Evolutionary conservation across 2,329 filamentous ascomycete genomes (phyloP), one percentile per base, ranked within the genome.

Genomic region (Escovopsis sp.): DNA sequence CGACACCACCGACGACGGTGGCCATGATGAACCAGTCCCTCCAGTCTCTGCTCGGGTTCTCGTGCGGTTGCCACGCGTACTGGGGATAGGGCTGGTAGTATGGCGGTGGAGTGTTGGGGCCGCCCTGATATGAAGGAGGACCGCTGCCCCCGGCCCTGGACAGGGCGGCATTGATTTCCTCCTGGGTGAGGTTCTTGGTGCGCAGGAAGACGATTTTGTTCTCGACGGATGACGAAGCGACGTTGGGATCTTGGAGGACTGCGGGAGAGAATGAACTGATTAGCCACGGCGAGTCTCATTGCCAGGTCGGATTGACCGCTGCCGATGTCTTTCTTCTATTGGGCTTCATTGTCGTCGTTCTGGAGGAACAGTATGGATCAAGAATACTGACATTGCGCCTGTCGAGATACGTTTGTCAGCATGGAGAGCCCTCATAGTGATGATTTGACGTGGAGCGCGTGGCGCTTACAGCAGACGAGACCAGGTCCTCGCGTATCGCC

Each of bases 1-100:
- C 72, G 15, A 94, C 78, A 33, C 87, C 85, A 38, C 86, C 80
- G 42, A 92, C 79, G 11, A 96, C 83, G 0, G 90, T 98, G 7
- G 90, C 90, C 85, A 96, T 94, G 58, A 98, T 96, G 60, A 98
- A 98, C 82, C 86, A 96, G 54, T 98, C 90, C 41, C 92, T 73
- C 90, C 90, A 98, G 60, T 98, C 90, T 51, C 90, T 70, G 53
- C 76, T 78, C 3, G 86, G 86, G 3, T 76, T 60, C 37, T 68
- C 68, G 4, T 71, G 61, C 21, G 64, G 65, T 48, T 73, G 72
- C 72, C 72, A 77, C 45, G 66, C 61, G 39, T 68, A 61, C 40
- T 66, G 66, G 34, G 64, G 58, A 37, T 68, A 68, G 27, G 61
- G 59, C 41, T 60, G 65, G 44, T 58, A 66, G 52, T 61, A 60